These are phyloP conservation scores for Agaricales sp. DNA, from an alignment of 1,284 basidiomycete species.

Conservation along the genomic window DNA sequence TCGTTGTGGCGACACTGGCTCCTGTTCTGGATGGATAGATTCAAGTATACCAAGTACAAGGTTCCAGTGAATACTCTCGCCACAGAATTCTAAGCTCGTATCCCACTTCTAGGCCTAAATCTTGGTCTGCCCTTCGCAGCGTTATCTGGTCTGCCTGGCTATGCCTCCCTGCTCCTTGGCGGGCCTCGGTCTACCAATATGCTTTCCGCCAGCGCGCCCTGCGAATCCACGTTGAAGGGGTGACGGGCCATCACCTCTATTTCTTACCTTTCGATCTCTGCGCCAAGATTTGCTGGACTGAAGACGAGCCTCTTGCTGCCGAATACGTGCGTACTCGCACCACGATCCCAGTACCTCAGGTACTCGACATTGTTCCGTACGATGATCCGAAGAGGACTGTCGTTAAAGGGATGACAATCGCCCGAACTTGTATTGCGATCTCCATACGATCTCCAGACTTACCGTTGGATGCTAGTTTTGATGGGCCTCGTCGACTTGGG, in stretches of 20 bases:
- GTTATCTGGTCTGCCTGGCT: background rate
- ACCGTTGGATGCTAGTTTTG: background rate
- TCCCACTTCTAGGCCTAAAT: too few relatives aligned
- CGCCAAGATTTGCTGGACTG: background rate
- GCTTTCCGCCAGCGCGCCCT: background rate
- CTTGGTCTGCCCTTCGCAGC: too few relatives aligned
- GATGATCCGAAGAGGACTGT: background rate
- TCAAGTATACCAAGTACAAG: too few relatives aligned
- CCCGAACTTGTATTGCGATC: background rate
- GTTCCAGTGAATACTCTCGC: too few relatives aligned
- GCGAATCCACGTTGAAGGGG: background rate
- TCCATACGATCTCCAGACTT: background rate
- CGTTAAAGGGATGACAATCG: background rate
- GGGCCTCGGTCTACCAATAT: background rate
- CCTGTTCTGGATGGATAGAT: too few relatives aligned
- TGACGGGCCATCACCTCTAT: background rate
- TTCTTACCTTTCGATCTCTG: background rate
- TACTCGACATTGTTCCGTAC: background rate
- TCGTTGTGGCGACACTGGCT: too few relatives aligned
- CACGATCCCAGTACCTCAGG: background rate
- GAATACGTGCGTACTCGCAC: background rate
- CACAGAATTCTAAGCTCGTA: too few relatives aligned
- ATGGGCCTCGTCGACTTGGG: background rate
- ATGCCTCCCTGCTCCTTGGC: background rate
- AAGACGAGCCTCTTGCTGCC: background rate